Evolutionary conservation across 2,329 filamentous ascomycete species (phyloP).

Genomic region (Talaromyces sp.): DNA sequence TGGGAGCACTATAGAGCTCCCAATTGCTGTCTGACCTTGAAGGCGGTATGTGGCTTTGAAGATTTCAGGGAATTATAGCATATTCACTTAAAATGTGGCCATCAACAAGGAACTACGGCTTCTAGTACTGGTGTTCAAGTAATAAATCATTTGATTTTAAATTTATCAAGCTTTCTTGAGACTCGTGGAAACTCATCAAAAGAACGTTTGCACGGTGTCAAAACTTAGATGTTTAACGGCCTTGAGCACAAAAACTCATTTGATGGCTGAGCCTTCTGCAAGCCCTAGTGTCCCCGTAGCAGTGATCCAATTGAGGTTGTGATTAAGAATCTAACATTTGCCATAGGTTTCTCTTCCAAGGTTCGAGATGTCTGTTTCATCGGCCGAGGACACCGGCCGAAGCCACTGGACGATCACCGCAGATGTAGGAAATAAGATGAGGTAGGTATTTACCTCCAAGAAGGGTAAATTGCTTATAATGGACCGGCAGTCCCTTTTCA

Average conservation of each 20-base stretch:
- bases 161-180: not conserved
- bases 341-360: not conserved
- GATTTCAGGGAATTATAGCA: too few relatives aligned
- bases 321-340: not conserved
- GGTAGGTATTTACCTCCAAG: not conserved
- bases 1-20: too few relatives aligned
- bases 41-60: too few relatives aligned
- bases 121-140: not conserved
- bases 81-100: too few relatives aligned
- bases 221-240: not conserved
- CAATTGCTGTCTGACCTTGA: too few relatives aligned
- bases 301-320: not conserved
- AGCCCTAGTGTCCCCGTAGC: not conserved
- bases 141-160: not conserved
- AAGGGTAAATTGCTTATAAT: not conserved
- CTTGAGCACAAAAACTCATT: not conserved
- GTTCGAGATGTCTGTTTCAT: not conserved
- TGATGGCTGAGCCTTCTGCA: not conserved
- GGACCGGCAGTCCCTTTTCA: not conserved
- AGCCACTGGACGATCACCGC: not conserved
- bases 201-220: not conserved
- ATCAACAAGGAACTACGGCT: not conserved
- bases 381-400: not conserved
- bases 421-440: not conserved
- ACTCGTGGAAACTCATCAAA: not conserved